Evolutionary conservation across 2,329 filamentous ascomycete species (phyloP).

Genomic region (Botrytis pseudocinerea): DNA sequence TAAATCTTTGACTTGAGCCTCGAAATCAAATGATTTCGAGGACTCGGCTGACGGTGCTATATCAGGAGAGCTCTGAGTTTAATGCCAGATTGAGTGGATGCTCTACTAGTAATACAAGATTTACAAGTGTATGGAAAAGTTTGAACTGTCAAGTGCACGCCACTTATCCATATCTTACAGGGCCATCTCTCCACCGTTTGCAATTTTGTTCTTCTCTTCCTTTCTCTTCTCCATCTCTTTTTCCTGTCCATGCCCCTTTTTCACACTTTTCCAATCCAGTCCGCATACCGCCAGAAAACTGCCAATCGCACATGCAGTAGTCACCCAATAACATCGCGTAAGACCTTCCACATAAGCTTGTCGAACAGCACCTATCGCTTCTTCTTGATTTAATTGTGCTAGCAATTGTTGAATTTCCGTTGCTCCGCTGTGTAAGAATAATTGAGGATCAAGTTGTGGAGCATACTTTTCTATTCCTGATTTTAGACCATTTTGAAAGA

Average conservation of each 20-base stretch:
- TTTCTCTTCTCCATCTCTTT: conserved; percentile 13
- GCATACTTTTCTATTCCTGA: conserved; percentile 49
- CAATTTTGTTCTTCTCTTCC: not conserved
- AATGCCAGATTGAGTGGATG: not conserved
- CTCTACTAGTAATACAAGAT: conserved; percentile 1
- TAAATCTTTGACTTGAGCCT: not conserved
- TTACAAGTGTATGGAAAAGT: not conserved
- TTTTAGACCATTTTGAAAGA: conserved; percentile 66
- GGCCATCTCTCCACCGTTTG: not conserved
- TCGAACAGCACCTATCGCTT: conserved; percentile 49
- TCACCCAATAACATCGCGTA: conserved; percentile 54
- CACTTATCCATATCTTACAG: not conserved
- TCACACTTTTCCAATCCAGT: conserved; percentile 56
- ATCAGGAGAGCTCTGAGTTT: not conserved
- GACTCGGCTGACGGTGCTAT: too few species aligned
- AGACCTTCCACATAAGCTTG: conserved; percentile 57
- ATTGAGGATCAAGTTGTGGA: conserved; percentile 48
- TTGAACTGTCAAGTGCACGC: not conserved
- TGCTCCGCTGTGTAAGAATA: conserved; percentile 56
- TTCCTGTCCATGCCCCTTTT: conserved; percentile 43
- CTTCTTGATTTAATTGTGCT: conserved; percentile 44
- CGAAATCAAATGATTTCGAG: not conserved
- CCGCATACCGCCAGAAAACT: conserved; percentile 49
- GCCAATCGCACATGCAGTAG: conserved; percentile 49
- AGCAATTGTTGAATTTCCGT: conserved; percentile 51